These are phyloP conservation scores for Penicillium rolfsii DNA, from an alignment of 2,329 filamentous ascomycete genomes.

Conservation along the genomic window DNA sequence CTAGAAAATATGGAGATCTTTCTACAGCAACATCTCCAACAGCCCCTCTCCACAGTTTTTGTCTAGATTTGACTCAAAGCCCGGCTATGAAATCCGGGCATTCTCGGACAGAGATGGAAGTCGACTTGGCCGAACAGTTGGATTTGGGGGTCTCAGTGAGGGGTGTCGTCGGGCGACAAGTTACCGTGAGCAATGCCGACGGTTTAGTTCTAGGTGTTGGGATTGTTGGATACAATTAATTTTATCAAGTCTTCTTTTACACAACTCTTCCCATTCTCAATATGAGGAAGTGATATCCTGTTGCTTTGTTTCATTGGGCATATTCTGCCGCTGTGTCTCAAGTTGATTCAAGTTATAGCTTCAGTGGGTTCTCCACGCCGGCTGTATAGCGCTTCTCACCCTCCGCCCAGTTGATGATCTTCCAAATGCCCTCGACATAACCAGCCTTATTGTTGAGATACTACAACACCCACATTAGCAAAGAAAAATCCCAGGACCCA, in stretches of 20 bases:
- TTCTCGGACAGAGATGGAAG: conserved; percentile 26
- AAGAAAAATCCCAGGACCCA: not conserved
- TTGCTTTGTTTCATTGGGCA: conserved; percentile 3
- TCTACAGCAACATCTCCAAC: conserved; percentile 15
- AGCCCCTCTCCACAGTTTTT: conserved; percentile 35
- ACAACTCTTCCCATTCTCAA: not conserved
- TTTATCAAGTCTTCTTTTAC: conserved; percentile 1
- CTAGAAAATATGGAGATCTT: conserved; percentile 31
- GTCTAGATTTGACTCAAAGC: conserved; percentile 22
- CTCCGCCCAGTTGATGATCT: conserved; percentile 90
- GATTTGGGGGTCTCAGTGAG: conserved; percentile 41
- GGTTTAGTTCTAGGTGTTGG: conserved; percentile 34
- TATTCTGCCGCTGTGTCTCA: not conserved
- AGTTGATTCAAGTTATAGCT: conserved; percentile 25
- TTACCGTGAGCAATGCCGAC: conserved; percentile 33
- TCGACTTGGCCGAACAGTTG: conserved; percentile 35
- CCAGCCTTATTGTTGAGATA: conserved; percentile 94
- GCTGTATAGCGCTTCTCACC: conserved; percentile 68
- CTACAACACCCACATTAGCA: conserved; percentile 46
- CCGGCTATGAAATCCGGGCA: not conserved
- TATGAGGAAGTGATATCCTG: not conserved
- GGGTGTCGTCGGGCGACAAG: conserved; percentile 40
- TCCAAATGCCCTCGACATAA: conserved; percentile 89
- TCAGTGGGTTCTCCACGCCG: conserved; percentile 34
- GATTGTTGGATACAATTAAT: conserved; percentile 41